phyloP scores from a whole-genome alignment of 2,329 filamentous ascomycete genomes.

The Rhexocercosporidium sp. region DNA sequence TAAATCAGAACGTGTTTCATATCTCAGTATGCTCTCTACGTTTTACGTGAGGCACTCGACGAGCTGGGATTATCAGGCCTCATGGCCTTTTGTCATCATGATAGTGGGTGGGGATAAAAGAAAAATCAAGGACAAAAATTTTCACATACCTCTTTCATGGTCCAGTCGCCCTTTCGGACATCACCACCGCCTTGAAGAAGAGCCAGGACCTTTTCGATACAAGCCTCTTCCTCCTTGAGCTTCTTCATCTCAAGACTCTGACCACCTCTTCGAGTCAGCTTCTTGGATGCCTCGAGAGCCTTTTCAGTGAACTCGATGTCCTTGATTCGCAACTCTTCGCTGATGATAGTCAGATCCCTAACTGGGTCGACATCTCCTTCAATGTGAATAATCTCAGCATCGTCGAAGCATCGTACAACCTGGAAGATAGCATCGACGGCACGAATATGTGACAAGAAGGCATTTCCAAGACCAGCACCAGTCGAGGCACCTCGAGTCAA shows the following conservation, averaged over 20 bases:
- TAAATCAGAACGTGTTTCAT: slow-evolving; percentile 50
- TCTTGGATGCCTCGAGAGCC: slow-evolving; percentile 86
- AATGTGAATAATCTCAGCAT: slow-evolving; percentile 99
- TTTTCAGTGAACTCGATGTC: slow-evolving; percentile 99
- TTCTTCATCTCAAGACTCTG: slow-evolving; percentile 99
- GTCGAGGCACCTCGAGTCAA: slow-evolving; percentile 95
- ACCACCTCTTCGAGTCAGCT: slow-evolving; percentile 92
- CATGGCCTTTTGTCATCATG: slow-evolving; percentile 98
- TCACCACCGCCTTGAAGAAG: slow-evolving; percentile 90
- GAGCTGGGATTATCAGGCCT: slow-evolving; percentile 99
- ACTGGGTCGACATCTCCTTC: slow-evolving; percentile 97
- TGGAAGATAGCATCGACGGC: slow-evolving; percentile 98
- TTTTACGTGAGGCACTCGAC: slow-evolving; percentile 86
- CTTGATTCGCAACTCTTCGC: slow-evolving; percentile 94
- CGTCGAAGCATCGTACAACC: slow-evolving; percentile 95
- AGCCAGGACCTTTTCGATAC: slow-evolving; percentile 85
- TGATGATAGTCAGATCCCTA: slow-evolving; percentile 94
- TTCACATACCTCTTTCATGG: slow-evolving; percentile 87
- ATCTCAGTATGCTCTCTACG: slow-evolving; percentile 88
- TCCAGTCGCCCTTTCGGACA: slow-evolving; percentile 88
- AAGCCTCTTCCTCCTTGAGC: slow-evolving; percentile 91
- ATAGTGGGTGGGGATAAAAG: slow-evolving; percentile 46
- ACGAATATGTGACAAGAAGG: slow-evolving; percentile 98
- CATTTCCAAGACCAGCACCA: slow-evolving; percentile 94
- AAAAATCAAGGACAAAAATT: slow-evolving; percentile 33